A percentile compares a stretch with the other conserved stretches of the same genome.
phyloP scores from a whole-genome alignment of 352 stramenopile species.

The Phytophthora agathidicida region DNA sequence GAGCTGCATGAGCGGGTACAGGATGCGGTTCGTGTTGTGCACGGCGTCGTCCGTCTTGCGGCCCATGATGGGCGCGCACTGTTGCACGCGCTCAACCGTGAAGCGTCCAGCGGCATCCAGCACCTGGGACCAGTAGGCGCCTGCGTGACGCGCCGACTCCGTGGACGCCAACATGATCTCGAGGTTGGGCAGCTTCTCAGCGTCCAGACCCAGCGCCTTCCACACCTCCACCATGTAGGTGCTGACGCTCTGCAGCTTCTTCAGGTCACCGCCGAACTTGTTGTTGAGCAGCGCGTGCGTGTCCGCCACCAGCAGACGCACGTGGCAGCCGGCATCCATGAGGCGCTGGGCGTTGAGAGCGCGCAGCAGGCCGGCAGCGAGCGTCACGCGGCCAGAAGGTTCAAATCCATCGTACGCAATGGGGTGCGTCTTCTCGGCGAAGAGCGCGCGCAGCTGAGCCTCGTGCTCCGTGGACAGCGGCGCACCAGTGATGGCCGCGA shows the following conservation, averaged over 20 bases:
- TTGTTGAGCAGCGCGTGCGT: conserved; percentile 99
- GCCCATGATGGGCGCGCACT: conserved; percentile 99
- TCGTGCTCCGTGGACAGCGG: conserved; percentile 51
- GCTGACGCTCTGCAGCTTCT: conserved; percentile 95
- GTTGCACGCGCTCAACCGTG: conserved; percentile 94
- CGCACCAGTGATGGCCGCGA: conserved; percentile 62
- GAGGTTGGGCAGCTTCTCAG: conserved; percentile 89
- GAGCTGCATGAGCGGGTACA: conserved; percentile 99
- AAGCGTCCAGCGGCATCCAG: conserved; percentile 91
- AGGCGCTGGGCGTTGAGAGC: conserved; percentile 95
- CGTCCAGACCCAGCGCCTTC: conserved; percentile 98
- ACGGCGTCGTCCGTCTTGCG: conserved; percentile 81
- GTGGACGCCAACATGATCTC: conserved; percentile 98
- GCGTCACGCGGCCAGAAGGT: conserved; percentile 98
- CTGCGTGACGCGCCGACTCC: conserved; percentile 90
- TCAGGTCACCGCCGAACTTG: conserved; percentile 98
- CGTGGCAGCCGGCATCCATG: conserved; percentile 92
- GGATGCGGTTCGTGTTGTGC: conserved; percentile 93
- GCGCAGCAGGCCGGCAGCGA: conserved; percentile 94
- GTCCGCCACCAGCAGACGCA: conserved; percentile 99
- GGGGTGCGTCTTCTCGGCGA: conserved; percentile 84
- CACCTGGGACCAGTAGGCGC: conserved; percentile 93
- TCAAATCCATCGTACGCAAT: conserved; percentile 99
- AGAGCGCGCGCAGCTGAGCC: conserved; percentile 77
- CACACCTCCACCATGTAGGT: conserved; percentile 99